phyloP scores from a whole-genome alignment of 345 rosid genomes.

The Kandelia obovata region DNA sequence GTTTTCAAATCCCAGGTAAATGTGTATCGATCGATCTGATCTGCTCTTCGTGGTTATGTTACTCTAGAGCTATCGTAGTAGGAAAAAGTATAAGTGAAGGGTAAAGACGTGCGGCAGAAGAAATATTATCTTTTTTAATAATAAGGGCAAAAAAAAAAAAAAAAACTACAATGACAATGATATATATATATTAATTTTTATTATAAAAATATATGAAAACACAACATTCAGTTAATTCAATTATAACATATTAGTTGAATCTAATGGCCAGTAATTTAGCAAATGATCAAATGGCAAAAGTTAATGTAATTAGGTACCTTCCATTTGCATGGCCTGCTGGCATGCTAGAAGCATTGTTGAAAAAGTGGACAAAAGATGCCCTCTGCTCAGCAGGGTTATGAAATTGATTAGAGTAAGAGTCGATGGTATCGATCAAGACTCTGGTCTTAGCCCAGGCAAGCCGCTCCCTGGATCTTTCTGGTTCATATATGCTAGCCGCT shows the following conservation, averaged over 20 bases:
- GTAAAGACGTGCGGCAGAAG: too few species aligned
- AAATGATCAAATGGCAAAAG: background rate
- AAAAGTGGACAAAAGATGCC: constrained; percentile 41
- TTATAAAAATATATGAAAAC: too few species aligned
- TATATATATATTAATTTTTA: too few species aligned
- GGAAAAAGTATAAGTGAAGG: too few species aligned
- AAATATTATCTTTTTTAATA: too few species aligned
- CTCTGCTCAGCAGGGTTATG: constrained; percentile 33
- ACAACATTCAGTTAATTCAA: too few species aligned
- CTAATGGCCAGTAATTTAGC: too few species aligned
- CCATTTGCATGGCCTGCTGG: constrained; percentile 21
- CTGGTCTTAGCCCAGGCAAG: constrained; percentile 72
- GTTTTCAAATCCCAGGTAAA: too few species aligned
- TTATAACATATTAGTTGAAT: too few species aligned
- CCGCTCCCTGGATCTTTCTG: constrained; percentile 64
- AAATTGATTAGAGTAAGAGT: constrained; percentile 22
- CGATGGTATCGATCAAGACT: constrained; percentile 44
- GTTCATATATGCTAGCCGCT: constrained; percentile 62
- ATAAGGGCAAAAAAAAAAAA: background rate
- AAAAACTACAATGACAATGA: background rate
- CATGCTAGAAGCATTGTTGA: constrained; percentile 26
- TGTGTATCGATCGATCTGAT: too few species aligned
- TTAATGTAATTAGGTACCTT: constrained; percentile 29
- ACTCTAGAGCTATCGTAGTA: too few species aligned
- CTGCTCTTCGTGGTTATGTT: too few species aligned